Evolutionary conservation across 805 yeast species (phyloP).

Genomic region (Kodamaea kakaduensis): DNA sequence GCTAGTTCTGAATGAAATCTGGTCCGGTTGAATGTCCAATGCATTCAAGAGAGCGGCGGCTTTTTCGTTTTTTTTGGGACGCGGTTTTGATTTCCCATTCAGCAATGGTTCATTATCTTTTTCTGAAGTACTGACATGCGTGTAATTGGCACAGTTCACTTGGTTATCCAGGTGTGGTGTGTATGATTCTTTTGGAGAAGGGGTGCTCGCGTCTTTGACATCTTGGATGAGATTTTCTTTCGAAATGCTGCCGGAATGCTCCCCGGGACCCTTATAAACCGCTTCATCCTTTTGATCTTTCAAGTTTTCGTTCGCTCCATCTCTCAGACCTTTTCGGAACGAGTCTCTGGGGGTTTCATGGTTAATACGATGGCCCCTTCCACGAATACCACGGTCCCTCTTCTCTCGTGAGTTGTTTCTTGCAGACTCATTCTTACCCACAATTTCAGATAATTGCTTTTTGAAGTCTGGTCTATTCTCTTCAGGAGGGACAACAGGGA

Average conservation of each 20-base stretch:
- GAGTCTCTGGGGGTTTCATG: constrained; percentile 2
- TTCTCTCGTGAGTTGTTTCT: constrained; percentile 8
- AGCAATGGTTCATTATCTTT: neutral
- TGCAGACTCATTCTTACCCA: constrained; percentile 12
- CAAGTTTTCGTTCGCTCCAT: neutral
- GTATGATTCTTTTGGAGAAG: neutral
- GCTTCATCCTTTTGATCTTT: no score
- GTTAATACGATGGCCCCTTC: no score
- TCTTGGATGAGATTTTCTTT: neutral
- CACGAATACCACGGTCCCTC: constrained; percentile 10
- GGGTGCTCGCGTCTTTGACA: neutral
- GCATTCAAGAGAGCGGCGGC: constrained; percentile 6
- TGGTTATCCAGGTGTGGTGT: neutral
- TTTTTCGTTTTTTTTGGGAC: constrained; percentile 1
- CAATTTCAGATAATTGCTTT: constrained; percentile 27
- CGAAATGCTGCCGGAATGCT: neutral
- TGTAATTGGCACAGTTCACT: no score
- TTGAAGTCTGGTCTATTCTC: constrained; percentile 32
- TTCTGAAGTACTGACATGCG: no score
- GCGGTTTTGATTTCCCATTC: constrained; percentile 7
- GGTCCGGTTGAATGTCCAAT: constrained; percentile 5
- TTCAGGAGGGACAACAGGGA: constrained; percentile 4
- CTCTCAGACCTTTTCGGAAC: neutral
- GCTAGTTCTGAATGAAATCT: constrained; percentile 6
- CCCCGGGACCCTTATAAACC: no score